Evolutionary conservation across 164 flowering plant genomes (phyloP), one percentile per base, ranked within the genome.

Genomic region (Macadamia integrifolia): DNA sequence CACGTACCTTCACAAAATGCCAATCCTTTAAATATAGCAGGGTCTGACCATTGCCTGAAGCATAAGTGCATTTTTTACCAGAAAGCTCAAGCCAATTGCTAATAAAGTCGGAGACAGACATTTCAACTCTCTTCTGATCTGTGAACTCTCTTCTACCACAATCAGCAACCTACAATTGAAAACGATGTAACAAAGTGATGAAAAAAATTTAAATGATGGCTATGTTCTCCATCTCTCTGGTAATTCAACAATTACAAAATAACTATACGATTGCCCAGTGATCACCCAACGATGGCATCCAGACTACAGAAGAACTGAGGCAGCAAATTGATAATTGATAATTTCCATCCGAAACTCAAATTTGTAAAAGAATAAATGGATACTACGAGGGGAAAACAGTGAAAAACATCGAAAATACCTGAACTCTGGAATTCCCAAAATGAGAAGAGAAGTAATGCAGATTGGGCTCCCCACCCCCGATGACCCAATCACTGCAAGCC

Each of bases 21-120:
- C 99, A 92, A 69, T 92, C 99, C 78, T 92, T 94, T 81, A 94
- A 76, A 83, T 94, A 94, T 15, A 92, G 77, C 53, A 79, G 69
- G n/a, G 84, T 60, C 56, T 76, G 70, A 18, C 70, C 78, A 67
- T 49, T 69, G 62, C 13, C 46, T 7, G 73, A 59, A 71, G 28
- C 66, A 75, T 62, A 35, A 53, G 52, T 3, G 59, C 29, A 32
- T 10, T 73, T 75, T 60, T 70, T 48, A 9, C 50, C 18, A 23
- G 74, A 70, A 35, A 66, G 49, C 65, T 72, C 69, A 58, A 46
- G 64, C 95, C 97, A 94, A 13, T 80, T 62, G 40, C 73, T 78
- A 53, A 92, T 78, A 70, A 90, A 90, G 73, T 86, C 96, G 1
- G 87, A 73, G 61, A 92, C 91, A 31, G 93, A 79, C 96, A 92